These are phyloP conservation scores for Babesia ovata DNA, from an alignment of 169 alveolate species.

Conservation along the genomic window DNA sequence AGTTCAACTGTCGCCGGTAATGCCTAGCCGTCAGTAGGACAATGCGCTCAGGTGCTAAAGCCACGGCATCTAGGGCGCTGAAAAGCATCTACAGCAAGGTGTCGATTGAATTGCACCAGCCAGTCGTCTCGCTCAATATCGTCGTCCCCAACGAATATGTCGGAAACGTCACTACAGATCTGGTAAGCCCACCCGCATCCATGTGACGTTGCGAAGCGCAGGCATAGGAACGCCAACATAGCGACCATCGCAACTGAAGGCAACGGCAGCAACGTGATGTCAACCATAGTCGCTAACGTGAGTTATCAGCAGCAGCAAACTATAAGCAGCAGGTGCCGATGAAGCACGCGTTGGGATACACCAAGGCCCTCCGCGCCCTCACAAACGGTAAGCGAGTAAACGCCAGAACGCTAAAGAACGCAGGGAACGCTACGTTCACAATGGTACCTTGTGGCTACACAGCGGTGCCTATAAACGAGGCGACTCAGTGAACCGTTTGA, in stretches of 20 bases:
- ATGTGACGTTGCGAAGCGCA: slow-evolving; percentile 5
- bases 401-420: not conserved
- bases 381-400: slow-evolving; percentile 14
- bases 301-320: not conserved
- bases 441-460: slow-evolving; percentile 27
- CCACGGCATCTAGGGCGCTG: slow-evolving; percentile 30
- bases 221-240: slow-evolving; percentile 18
- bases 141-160: slow-evolving; percentile 32
- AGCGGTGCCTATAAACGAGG: slow-evolving; percentile 2
- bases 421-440: slow-evolving; percentile 49
- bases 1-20: slow-evolving; percentile 32
- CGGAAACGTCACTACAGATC: slow-evolving; percentile 32
- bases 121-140: slow-evolving; percentile 20
- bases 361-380: slow-evolving; percentile 31
- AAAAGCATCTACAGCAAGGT: slow-evolving; percentile 32
- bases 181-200: slow-evolving; percentile 2
- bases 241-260: slow-evolving; percentile 1
- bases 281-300: slow-evolving; percentile 31
- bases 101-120: slow-evolving; percentile 29
- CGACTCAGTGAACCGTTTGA: no score
- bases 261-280: not conserved
- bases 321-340: slow-evolving; percentile 17
- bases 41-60: slow-evolving; percentile 34
- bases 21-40: not conserved
- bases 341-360: slow-evolving; percentile 40